Base-by-base conservation (phyloP, 2,329 filamentous ascomycete species). In the Rhynchosporium agropyri region DNA sequence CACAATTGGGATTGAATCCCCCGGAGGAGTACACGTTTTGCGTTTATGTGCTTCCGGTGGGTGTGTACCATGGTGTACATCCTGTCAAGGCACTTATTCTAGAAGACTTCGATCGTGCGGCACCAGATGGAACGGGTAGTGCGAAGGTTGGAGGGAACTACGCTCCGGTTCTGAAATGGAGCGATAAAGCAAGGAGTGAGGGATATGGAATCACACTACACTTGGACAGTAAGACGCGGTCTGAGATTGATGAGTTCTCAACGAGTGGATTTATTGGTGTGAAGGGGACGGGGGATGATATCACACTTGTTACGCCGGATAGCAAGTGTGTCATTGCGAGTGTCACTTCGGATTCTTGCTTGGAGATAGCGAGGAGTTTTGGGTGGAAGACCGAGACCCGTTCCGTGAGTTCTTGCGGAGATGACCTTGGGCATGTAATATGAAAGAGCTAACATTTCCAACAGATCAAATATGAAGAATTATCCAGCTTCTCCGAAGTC, bases 121-220 rank as follows among this genome's bases (percentile, higher is more conserved):
- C 94, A n/a, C 94, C 95, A 0, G 86, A 92, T 71, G 94, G 94
- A 0, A 96, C 91, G 0, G 94, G 94, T 0, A 88, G 86, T 66
- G 94, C 92, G n/a, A 98, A 98, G 79, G 84, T 98, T 3, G 94
- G 95, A 31, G 95, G 94, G 13, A 98, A 98, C 79, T 98, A 98
- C 74, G 94, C 93, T 9, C 94, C 94, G 2, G 94, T 98, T 4
- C 78, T 98, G 72, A 83, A 90, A 61, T 92, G 91, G 83, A 96
- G 91, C 73, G 92, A 96, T 71, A 88, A 84, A 73, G 94, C 95
- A 0, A 81, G 89, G 63, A 79, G 81, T 20, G 84, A 91, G 64
- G 94, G 94, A 38, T 98, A 85, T 73, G 93, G 91, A n/a, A 98
- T 98, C 73, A 98, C 94, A 1, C 81, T 98, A 72, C 94, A 98